Evolutionary conservation across 371 early-diverging fungal species (phyloP), one percentile per base, ranked within the genome.

Genomic region (Rhizopus sp.): DNA sequence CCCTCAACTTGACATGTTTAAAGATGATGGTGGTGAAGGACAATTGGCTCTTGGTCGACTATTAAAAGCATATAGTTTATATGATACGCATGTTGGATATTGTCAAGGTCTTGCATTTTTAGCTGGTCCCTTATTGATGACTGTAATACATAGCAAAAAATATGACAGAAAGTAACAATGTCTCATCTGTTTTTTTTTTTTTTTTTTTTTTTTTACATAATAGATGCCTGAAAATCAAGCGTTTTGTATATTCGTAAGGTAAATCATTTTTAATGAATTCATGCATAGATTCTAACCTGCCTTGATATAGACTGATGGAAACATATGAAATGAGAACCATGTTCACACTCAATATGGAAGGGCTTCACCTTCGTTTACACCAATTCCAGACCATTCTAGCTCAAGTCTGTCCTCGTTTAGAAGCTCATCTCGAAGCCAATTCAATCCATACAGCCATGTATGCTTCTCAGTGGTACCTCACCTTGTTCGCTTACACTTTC

Each of bases 41-140:
- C 97, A 98, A 57, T 86, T 86, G 53, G 83, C 83, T 40, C 78
- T 98, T 70, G 89, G 85, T 57, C 87, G 90, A 50, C 73, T 98
- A 15, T 75, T 95, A 45, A 93, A 90, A 58, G 94, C 94, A 5
- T 98, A 96, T 57, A 88, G 92, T 33, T 64, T 94, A 12, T 96
- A 93, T 53, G 97, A 98, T 77, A 69, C 85, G 7, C 93, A 94
- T 62, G 90, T 97, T 31, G 98, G 98, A 8, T 93, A 98, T 73
- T 97, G 97, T 71, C 97, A 98, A 80, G 97, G 97, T 7, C 81
- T 96, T 37, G 89, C 93, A 5, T 96, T 96, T 64, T 70, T 98
- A 23, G 95, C 90, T 1, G 97, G 94, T 3, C 92, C 95, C 16
- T 62, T 98, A 58, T 72, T 98, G 57, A 84, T 94, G 78, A 92